These are phyloP conservation scores for Lactarius indigo DNA, from an alignment of 768 basidiomycete species.

Conservation along the genomic window DNA sequence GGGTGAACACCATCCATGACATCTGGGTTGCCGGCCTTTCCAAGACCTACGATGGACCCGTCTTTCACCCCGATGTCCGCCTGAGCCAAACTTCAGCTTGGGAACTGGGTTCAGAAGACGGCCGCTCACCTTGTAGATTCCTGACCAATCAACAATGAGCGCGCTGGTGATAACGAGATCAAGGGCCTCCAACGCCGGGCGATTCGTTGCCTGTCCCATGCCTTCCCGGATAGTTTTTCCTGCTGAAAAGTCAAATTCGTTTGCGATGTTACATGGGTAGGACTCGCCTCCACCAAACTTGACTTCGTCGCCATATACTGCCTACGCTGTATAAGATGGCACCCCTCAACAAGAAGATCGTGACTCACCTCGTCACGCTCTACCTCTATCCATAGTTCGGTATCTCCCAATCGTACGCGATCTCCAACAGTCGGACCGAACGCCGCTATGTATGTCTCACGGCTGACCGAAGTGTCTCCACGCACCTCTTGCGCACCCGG, in stretches of 20 bases:
- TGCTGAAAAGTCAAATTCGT: constrained; percentile 30
- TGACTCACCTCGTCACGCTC: constrained; percentile 70
- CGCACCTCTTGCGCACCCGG: constrained; percentile 53
- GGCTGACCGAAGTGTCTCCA: constrained; percentile 52
- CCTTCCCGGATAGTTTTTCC: constrained; percentile 95
- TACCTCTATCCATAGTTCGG: constrained; percentile 85
- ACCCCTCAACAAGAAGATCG: background rate
- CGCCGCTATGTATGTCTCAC: constrained; percentile 86
- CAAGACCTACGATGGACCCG: constrained; percentile 80
- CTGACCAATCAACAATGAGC: constrained; percentile 90
- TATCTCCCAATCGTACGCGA: constrained; percentile 84
- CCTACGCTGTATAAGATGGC: constrained; percentile 39
- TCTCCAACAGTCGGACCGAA: constrained; percentile 95
- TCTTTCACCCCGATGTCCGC: constrained; percentile 92
- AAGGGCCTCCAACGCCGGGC: constrained; percentile 61
- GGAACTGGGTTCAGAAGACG: background rate
- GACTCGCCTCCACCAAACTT: constrained; percentile 90
- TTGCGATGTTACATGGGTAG: background rate
- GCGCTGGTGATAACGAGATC: constrained; percentile 96
- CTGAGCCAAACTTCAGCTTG: constrained; percentile 37
- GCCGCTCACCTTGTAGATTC: constrained; percentile 79
- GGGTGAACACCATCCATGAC: constrained; percentile 78
- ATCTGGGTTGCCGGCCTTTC: constrained; percentile 98
- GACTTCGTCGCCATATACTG: constrained; percentile 92
- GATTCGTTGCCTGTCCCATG: constrained; percentile 88